Evolutionary conservation across 331 rosid genomes (phyloP).

Genomic region (Malus hybrid): DNA sequence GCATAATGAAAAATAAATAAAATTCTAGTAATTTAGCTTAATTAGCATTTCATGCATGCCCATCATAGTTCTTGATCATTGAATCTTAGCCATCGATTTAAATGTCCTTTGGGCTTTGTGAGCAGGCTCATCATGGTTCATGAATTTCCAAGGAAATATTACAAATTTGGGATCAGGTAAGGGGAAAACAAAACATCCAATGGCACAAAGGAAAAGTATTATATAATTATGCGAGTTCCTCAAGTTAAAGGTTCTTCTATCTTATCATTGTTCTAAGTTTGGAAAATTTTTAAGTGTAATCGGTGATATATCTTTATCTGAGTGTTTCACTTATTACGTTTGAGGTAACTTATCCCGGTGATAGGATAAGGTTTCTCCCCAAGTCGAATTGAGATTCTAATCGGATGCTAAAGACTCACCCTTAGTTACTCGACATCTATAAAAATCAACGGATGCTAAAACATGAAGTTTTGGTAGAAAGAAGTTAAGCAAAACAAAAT

Average conservation of each 20-base stretch:
- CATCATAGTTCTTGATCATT: not conserved
- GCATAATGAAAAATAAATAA: too few species aligned
- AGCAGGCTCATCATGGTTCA: not conserved
- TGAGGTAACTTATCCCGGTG: accelerated
- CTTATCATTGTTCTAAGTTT: too few species aligned
- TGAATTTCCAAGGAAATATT: not conserved
- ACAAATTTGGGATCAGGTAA: not conserved
- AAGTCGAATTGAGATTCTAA: too few species aligned
- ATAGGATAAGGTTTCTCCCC: too few species aligned
- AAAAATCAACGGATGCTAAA: not conserved
- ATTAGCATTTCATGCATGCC: not conserved
- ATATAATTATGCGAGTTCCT: not conserved
- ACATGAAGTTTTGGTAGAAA: not conserved
- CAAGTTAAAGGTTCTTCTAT: not conserved
- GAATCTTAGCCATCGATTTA: not conserved
- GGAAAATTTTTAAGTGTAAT: accelerated
- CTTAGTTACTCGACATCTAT: too few species aligned
- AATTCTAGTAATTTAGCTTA: not conserved
- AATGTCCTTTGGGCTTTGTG: not conserved
- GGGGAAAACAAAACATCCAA: not conserved
- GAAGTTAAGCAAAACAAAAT: not conserved
- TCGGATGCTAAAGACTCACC: too few species aligned
- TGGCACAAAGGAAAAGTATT: not conserved
- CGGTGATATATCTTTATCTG: too few species aligned
- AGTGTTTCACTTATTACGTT: too few species aligned